Conservation (phyloP, 1,284 basidiomycete genomes). For the Ceratobasidium sp. region DNA sequence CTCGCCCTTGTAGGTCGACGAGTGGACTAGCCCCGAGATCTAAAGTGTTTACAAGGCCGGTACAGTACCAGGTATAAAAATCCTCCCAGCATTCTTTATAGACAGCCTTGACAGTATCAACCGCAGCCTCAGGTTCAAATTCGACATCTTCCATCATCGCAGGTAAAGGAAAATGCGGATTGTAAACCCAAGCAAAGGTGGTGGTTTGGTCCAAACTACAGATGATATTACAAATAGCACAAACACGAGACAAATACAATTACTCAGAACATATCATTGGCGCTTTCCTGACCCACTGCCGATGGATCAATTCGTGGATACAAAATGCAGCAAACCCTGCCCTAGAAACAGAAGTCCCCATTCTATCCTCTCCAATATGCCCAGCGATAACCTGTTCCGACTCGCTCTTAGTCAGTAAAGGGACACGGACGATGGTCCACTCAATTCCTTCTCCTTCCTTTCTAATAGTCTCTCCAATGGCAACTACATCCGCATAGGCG, state of each 20-base stretch:
- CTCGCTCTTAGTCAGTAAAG: constrained; percentile 24
- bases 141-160: neutral
- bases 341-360: constrained; percentile 20
- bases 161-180: neutral
- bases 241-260: constrained; percentile 4
- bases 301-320: constrained; percentile 1
- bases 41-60: too few species aligned
- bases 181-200: neutral
- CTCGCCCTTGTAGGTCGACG: neutral
- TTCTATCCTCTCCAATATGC: constrained; percentile 7
- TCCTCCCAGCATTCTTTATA: constrained; percentile 18
- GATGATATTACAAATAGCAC: neutral
- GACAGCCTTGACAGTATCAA: neutral
- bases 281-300: constrained; percentile 17
- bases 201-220: neutral
- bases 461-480: constrained; percentile 23
- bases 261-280: constrained; percentile 25
- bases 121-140: neutral
- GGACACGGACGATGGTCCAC: constrained; percentile 32
- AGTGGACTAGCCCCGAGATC: too few species aligned
- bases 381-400: constrained; percentile 9
- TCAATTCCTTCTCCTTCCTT: constrained; percentile 25
- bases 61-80: constrained; percentile 2
- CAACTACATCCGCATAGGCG: constrained; percentile 30
- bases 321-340: constrained; percentile 36